phyloP scores from a whole-genome alignment of 768 basidiomycete species.

The Boletus insuetus region DNA sequence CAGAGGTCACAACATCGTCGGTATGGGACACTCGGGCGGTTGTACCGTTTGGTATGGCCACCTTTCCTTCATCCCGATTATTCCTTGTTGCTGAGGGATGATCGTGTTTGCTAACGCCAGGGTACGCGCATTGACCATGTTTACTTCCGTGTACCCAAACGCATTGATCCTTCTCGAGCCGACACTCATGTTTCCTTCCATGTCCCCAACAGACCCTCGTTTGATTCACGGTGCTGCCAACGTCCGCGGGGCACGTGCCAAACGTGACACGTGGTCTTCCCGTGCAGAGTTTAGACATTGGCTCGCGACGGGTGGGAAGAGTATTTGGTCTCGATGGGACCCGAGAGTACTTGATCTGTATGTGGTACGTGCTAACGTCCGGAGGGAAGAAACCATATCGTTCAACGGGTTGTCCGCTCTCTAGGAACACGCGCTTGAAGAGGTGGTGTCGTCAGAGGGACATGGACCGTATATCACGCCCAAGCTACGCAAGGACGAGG shows the following conservation, averaged over 20 bases:
- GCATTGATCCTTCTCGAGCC: constrained; percentile 30
- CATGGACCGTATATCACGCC: constrained; percentile 17
- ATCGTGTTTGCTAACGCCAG: not conserved
- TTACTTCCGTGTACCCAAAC: constrained; percentile 6
- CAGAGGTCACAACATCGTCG: constrained; percentile 21
- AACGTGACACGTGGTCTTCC: constrained; percentile 27
- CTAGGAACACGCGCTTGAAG: constrained; percentile 28
- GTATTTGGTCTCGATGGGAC: constrained; percentile 26
- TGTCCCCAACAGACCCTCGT: constrained; percentile 28
- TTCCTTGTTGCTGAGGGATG: not conserved
- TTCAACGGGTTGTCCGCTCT: not conserved
- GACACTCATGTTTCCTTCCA: constrained; percentile 31
- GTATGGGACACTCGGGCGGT: constrained; percentile 28
- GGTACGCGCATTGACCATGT: constrained; percentile 20
- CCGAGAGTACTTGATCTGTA: constrained; percentile 21
- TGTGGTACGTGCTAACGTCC: constrained; percentile 14
- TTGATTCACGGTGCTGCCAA: constrained; percentile 29
- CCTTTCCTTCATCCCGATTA: not conserved
- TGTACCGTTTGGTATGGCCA: constrained; percentile 26
- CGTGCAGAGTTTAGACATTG: constrained; percentile 21
- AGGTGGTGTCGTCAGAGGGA: constrained; percentile 10
- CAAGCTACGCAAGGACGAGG: constrained; percentile 30
- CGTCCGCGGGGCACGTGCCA: constrained; percentile 25
- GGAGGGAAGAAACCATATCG: not conserved
- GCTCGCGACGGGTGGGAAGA: constrained; percentile 13